Conservation (phyloP, 495 filamentous ascomycete species). For the Xylaria acuta region DNA sequence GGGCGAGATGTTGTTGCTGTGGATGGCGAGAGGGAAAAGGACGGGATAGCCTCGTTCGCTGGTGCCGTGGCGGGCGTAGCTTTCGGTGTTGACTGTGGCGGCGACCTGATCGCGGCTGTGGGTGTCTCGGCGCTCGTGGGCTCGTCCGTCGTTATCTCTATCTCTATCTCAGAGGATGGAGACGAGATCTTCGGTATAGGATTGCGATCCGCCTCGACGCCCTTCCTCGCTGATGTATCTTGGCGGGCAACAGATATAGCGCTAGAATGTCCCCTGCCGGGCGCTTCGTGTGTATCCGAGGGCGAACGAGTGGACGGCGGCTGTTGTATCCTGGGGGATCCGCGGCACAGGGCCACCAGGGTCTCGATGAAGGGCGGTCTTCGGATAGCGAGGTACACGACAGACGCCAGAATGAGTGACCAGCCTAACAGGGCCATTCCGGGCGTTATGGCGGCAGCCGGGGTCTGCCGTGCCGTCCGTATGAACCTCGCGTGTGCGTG, state of each 20-base stretch:
- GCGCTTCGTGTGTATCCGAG: background rate
- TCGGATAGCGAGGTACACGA: constrained; percentile 57
- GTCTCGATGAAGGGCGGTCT: constrained; percentile 49
- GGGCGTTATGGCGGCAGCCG: background rate
- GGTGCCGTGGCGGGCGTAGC: constrained; percentile 32
- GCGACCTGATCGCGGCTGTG: constrained; percentile 12
- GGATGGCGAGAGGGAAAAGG: constrained; percentile 47
- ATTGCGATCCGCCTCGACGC: constrained; percentile 19
- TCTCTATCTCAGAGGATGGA: constrained; percentile 12
- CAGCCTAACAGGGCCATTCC: constrained; percentile 60
- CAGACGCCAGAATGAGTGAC: constrained; percentile 59
- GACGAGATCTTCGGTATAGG: constrained; percentile 24
- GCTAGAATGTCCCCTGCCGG: background rate
- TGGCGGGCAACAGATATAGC: background rate
- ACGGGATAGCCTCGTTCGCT: constrained; percentile 39
- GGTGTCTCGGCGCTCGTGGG: background rate
- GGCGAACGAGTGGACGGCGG: constrained; percentile 34
- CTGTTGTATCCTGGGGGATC: constrained; percentile 37
- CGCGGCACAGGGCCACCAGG: constrained; percentile 33
- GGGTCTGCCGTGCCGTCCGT: background rate
- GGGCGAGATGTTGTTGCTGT: constrained; percentile 26
- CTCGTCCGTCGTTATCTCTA: background rate
- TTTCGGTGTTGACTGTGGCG: constrained; percentile 51
- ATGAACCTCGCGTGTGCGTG: background rate
- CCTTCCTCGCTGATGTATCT: constrained; percentile 1